A percentile compares a stretch with the other conserved stretches of the same genome.
Evolutionary conservation across 2,329 filamentous ascomycete genomes (phyloP).

Genomic region (Xylaria digitata): DNA sequence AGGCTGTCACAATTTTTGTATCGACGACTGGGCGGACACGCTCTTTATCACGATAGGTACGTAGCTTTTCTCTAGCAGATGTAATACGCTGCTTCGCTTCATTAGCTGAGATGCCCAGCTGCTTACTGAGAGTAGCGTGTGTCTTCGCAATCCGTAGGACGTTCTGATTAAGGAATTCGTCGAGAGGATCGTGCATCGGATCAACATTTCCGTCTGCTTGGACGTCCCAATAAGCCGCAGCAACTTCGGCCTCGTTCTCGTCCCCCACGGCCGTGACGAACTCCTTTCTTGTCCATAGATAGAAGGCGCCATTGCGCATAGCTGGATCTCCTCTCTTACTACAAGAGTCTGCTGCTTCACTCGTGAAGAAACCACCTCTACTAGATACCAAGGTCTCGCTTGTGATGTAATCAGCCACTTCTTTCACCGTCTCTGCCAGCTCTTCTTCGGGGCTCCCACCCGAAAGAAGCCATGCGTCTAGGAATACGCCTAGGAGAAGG

Average conservation of each 20-base stretch:
- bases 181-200: slow-evolving; percentile 84
- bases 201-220: slow-evolving; percentile 86
- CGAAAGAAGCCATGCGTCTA: slow-evolving; percentile 81
- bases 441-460: slow-evolving; percentile 69
- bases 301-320: slow-evolving; percentile 91
- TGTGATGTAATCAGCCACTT: slow-evolving; percentile 88
- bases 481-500: slow-evolving; percentile 82
- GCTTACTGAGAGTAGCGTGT: slow-evolving; percentile 74
- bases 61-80: slow-evolving; percentile 74
- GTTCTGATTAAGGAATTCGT: slow-evolving; percentile 95
- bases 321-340: slow-evolving; percentile 79
- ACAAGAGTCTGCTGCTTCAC: slow-evolving; percentile 89
- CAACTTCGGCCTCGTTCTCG: slow-evolving; percentile 74
- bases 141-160: slow-evolving; percentile 79
- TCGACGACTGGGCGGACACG: slow-evolving; percentile 83
- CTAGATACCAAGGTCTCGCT: slow-evolving; percentile 73
- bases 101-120: slow-evolving; percentile 77
- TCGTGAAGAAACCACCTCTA: slow-evolving; percentile 83
- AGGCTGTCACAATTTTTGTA: slow-evolving; percentile 86
- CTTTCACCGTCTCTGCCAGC: slow-evolving; percentile 80
- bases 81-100: slow-evolving; percentile 76
- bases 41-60: slow-evolving; percentile 76
- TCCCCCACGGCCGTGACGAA: slow-evolving; percentile 79
- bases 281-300: slow-evolving; percentile 92
- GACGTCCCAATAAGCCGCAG: slow-evolving; percentile 87